These are phyloP conservation scores for Platanthera guangdongensis DNA, from an alignment of 106 monocot genomes.

Conservation along the genomic window DNA sequence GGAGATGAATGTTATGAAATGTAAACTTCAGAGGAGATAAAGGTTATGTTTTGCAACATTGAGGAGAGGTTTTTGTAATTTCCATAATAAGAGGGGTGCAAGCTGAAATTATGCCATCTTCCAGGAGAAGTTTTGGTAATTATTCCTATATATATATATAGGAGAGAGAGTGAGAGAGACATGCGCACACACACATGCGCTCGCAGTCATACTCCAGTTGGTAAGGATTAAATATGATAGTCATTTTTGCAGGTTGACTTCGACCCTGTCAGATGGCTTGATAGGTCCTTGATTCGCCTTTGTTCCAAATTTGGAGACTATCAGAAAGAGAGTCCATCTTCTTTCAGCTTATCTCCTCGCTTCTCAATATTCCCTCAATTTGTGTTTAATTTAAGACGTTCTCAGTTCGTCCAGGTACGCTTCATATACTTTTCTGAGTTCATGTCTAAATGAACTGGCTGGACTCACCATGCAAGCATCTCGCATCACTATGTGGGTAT, in stretches of 20 bases:
- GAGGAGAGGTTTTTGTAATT: no score
- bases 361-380: conserved; percentile 97
- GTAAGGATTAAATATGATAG: not conserved
- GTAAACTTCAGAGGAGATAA: no score
- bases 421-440: not conserved
- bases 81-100: no score
- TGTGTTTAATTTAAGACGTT: conserved; percentile 83
- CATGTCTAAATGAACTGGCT: not conserved
- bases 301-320: conserved; percentile 92
- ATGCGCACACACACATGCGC: no score
- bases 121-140: not conserved
- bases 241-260: conserved; percentile 70
- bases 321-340: conserved; percentile 83
- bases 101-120: no score
- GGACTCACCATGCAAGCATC: not conserved
- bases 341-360: conserved; percentile 83
- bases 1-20: no score
- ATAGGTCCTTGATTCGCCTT: conserved; percentile 74
- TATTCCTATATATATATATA: conserved; percentile 1
- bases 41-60: no score
- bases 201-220: no score
- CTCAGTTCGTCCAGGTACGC: conserved; percentile 95
- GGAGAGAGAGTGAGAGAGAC: no score
- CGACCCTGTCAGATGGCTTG: conserved; percentile 97
- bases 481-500: not conserved